Evolutionary conservation across 768 basidiomycete genomes (phyloP), one percentile per base, ranked within the genome.

Genomic region (Tricholoma sp.): DNA sequence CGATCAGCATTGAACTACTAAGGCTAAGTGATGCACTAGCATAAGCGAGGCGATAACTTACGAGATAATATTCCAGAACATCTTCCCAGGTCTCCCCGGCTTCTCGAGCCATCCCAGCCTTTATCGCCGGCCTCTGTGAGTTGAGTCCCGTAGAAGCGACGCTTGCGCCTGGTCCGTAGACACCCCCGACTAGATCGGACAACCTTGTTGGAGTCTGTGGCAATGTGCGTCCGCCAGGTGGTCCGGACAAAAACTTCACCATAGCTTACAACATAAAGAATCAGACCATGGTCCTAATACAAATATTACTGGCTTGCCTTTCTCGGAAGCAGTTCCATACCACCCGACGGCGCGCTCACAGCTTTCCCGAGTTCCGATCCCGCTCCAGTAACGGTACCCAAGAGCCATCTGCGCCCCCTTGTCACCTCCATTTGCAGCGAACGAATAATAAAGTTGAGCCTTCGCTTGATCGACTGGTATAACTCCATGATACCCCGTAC

Each of bases 81-180:
- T 97, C 91, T 59, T 90, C 86, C 89, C 94, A 94, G 12, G 91
- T 95, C 69, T 97, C 95, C 19, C 95, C 95, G 1, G 93, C 90
- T 4, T 87, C 87, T 34, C 84, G 83, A 29, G 93, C 87, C 31
- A 86, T 71, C 16, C 88, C 90, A 21, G 95, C 94, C 69, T 89
- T 88, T 62, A 96, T 87, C 14, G 88, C 88, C 12, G 94, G 83
- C 55, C 85, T 78, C 34, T 83, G 76, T 1, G 81, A 77, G 64
- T 89, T 91, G 19, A 82, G 57, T 1, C 91, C 92, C 0, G 93
- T 94, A 0, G 92, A 95, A 7, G 94, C 92, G 51, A 94, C 91
- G 57, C 93, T 95, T 2, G 96, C 93, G 50, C 96, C 94, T 14
- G 90, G 89, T 2, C 97, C 97, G 67, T 89, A 98, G n/a, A 91